Base-by-base conservation (phyloP, 1,284 basidiomycete species). In the Ustilago loliicola region DNA sequence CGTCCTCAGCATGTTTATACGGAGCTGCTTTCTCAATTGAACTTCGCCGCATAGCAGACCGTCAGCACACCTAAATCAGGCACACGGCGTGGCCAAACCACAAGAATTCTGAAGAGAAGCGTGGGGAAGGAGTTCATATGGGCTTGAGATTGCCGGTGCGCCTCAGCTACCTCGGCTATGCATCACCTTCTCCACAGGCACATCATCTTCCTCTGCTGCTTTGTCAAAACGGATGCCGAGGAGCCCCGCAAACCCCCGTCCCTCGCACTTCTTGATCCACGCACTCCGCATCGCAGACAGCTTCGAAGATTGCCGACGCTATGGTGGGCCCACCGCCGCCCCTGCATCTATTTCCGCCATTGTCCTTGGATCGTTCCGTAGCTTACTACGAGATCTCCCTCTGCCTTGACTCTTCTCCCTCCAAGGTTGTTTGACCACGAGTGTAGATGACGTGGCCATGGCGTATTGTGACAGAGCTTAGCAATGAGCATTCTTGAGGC, bases 131-230 rank as follows among this genome's bases (percentile, higher is more conserved):
- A 40, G 15, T 40, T 19, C 8, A 23, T 25, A 25, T 48, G 45
- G 45, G 8, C n/a, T 40, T n/a, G 19, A 50, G 48, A 27, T 50
- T 29, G 13, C 48, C 48, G 48, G 25, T 50, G 48, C 48, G 13
- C 45, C 45, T 23, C 45, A 48, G 45, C 45, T 48, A 48, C 48
- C 48, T 50, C 48, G 48, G 48, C 27, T 50, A 50, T 50, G 48
- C 48, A 27, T 50, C 27, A 13, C 11, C 8, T 29, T 29, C 48
- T 29, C 23, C 48, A 50, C 25, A 50, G 25, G 13, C 36, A 27
- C 48, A 21, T 21, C 45, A 10, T 48, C 45, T 4, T 48, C 45
- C 45, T 10, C n/a, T 29, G 48, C 48, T 15, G 23, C 27, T 50
- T 29, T 50, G 25, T 25, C 25, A 21, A 29, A 5, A 6, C 25